Base-by-base conservation (phyloP, 148 eudicot species). In the Rhododendron simsii region DNA sequence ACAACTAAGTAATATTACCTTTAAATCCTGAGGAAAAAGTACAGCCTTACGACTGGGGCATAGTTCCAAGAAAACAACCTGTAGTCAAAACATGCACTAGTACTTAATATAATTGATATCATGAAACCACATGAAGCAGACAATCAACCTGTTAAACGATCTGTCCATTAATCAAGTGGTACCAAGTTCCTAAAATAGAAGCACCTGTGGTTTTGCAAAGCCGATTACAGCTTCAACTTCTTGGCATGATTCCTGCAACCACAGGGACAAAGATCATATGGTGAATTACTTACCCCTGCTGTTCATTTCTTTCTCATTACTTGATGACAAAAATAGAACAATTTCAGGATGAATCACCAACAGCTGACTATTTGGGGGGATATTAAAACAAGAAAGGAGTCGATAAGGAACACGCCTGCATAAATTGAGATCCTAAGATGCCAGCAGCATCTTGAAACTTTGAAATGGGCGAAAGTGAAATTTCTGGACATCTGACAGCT, bases 11-110 rank as follows among this genome's bases (percentile, higher is more conserved):
- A 73, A 88, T 18, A 37, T 45, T 18, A 94, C 99, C 99, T 93
- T 93, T 23, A 95, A 84, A 87, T 94, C 90, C 81, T 90, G 92
- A 82, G 92, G 95, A 75, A 91, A 89, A 81, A 97, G 98, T 81
- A 94, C 86, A 84, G 94, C 84, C 87, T 93, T 93, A 63, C 99
- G 98, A 85, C 95, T 91, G 78, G 99, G 83, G 87, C 98, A 95
- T 78, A 97, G 85, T 91, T 97, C 99, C 93, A 97, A 91, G 89
- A 93, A 97, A 41, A 97, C 99, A 88, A 92, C 98, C 99, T 97
- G 91, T 30, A 82, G 39, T 51, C 51, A 87, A 47, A n/a, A 61
- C 21, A n/a, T 80, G 47, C 26, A 78, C 21, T 87, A 18, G 47
- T 78, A 47, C 20, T 20, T 12, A 82, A 33, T 35, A 35, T 21